Base-by-base conservation (phyloP, 2,329 filamentous ascomycete species). In the Ophiostoma ulmi region DNA sequence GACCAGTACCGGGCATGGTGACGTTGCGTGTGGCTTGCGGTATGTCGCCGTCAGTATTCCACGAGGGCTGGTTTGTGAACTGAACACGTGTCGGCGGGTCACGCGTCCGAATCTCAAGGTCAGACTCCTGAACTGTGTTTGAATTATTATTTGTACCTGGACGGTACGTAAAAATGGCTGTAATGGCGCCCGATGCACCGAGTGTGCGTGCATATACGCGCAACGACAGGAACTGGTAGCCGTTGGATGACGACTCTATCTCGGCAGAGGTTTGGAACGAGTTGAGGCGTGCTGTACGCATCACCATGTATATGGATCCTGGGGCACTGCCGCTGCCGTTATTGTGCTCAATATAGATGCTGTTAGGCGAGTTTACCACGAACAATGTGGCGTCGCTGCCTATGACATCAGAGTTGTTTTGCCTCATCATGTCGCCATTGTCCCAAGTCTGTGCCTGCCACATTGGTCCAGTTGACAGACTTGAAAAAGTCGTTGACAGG, bases 51-150 rank as follows among this genome's bases (percentile, higher is more conserved):
- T 78, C 74, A 13, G 76, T 77, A 75, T 81, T 80, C 71, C 81
- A 81, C 1, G 81, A 75, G 1, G 83, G 84, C 75, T 86, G 84
- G 75, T 86, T 86, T 1, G 83, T 86, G 76, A 85, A 86, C 72
- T 80, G 79, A 35, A 82, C 78, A 69, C 75, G 76, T 41, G 73
- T 75, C 6, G 72, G 71, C 14, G 79, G 78, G 70, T 81, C 80
- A 6, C 44, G 44, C 44, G 44, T 48, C 3, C 44, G 17, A 3
- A 48, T n/a, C 17, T 48, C 20, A n/a, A 48, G 44, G 44, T 48
- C 44, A n/a, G 44, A 48, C 17, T n/a, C 44, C 5, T 48, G 44
- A 17, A 48, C 44, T 7, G 44, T 48, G 17, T 48, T 48, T 20
- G 17, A 4, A 7, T 48, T 48, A 20, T n/a, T 48, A 20, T 48